A percentile compares a stretch with the other conserved stretches of the same genome.
phyloP scores from a whole-genome alignment of 495 filamentous ascomycete species.

The Talaromyces borbonicus region DNA sequence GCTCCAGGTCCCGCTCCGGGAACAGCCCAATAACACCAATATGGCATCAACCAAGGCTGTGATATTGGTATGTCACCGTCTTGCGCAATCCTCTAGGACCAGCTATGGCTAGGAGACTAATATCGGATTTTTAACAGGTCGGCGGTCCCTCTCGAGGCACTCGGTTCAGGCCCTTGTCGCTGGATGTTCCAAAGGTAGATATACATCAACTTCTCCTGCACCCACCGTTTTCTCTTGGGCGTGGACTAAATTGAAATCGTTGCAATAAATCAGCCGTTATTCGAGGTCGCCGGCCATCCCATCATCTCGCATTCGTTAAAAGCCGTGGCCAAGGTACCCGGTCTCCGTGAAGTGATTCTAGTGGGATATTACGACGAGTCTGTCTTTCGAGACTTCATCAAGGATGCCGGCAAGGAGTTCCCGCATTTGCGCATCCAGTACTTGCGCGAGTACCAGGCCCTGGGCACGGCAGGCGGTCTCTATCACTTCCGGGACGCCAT shows the following conservation, averaged over 20 bases:
- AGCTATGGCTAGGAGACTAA: conserved; percentile 6
- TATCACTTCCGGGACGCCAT: conserved; percentile 99
- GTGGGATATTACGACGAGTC: conserved; percentile 98
- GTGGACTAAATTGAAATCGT: conserved; percentile 7
- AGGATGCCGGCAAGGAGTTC: conserved; percentile 73
- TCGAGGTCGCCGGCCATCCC: conserved; percentile 95
- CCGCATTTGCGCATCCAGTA: conserved; percentile 89
- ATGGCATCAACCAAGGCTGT: conserved; percentile 58
- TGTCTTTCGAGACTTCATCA: conserved; percentile 96
- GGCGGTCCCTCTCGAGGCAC: conserved; percentile 92
- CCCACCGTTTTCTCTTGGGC: conserved; percentile 8
- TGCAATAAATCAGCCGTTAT: conserved; percentile 76
- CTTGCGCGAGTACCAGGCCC: conserved; percentile 92
- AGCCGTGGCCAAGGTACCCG: conserved; percentile 82
- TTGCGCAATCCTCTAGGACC: neutral
- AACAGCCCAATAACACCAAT: conserved; percentile 24
- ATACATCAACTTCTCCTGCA: conserved; percentile 15
- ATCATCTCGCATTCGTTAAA: conserved; percentile 97
- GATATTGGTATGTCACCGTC: conserved; percentile 45
- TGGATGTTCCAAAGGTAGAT: conserved; percentile 97
- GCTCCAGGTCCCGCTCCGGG: conserved; percentile 40
- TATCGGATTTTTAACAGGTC: conserved; percentile 48
- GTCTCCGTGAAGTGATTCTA: conserved; percentile 91
- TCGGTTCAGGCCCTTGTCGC: conserved; percentile 87
- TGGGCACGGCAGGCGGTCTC: conserved; percentile 91